A percentile compares a stretch with the other conserved stretches of the same genome.
phyloP scores from a whole-genome alignment of 2,329 filamentous ascomycete genomes.

The Aspergillus nomiae region DNA sequence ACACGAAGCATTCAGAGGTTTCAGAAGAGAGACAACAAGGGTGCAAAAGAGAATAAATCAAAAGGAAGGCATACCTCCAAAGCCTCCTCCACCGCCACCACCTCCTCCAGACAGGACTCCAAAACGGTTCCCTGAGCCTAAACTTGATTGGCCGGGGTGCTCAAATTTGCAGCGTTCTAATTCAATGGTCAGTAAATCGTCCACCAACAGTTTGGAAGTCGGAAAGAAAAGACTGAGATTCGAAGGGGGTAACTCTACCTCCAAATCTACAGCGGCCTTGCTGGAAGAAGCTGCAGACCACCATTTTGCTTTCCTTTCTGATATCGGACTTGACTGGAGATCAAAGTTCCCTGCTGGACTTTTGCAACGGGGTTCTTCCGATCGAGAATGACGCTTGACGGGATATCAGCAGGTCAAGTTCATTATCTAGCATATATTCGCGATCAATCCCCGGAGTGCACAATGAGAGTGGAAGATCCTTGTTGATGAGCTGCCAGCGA shows the following conservation, averaged over 20 bases:
- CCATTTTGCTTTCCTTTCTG: constrained; percentile 34
- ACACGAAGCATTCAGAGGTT: background rate
- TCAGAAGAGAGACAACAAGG: background rate
- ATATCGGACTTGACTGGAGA: background rate
- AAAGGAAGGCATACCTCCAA: constrained; percentile 38
- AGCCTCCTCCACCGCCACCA: constrained; percentile 25
- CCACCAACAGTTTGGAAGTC: background rate
- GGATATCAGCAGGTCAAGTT: background rate
- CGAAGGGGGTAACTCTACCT: constrained; percentile 46
- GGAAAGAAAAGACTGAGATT: background rate
- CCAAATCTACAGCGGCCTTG: constrained; percentile 68
- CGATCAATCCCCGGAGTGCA: background rate
- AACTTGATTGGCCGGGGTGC: constrained; percentile 51
- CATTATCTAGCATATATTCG: background rate
- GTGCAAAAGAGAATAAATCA: background rate
- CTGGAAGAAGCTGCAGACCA: constrained; percentile 65
- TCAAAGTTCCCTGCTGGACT: background rate
- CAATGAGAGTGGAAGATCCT: background rate
- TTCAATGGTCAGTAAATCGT: constrained; percentile 18
- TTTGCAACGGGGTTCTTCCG: background rate
- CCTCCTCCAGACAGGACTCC: constrained; percentile 48
- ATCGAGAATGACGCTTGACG: background rate
- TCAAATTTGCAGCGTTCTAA: constrained; percentile 62
- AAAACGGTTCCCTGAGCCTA: constrained; percentile 60
- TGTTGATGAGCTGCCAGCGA: background rate